Base-by-base conservation (phyloP, 768 basidiomycete genomes). In the Sutorius australiensis region DNA sequence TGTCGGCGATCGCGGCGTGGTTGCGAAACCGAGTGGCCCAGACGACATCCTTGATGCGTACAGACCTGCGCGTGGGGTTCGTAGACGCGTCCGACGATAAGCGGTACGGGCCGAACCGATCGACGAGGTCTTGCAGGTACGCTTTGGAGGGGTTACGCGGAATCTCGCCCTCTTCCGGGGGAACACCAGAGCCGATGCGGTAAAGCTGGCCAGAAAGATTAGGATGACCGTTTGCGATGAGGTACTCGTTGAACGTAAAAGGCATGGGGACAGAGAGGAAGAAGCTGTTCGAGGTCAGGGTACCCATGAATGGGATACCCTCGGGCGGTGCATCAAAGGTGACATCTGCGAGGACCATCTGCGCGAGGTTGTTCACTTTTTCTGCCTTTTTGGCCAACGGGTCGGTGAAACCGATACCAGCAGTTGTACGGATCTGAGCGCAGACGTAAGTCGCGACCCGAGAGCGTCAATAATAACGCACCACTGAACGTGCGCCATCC, bases 1-100 rank as follows among this genome's bases (percentile, higher is more conserved):
- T 63, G 36, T 75, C 75, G 5, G 78, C 78, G 49, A 76, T 67
- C 37, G 77, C 73, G 30, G 72, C 72, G 52, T 69, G 73, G 33
- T 72, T 77, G 39, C 73, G 70, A 68, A 77, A 81, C 36, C 76
- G 70, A 11, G 76, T 73, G n/a, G 77, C 67, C 77, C 76, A 79
- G 38, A 78, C 36, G 2, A 70, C 61, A 6, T 76, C 61, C 31
- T 66, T 66, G 50, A 80, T 73, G 34, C 56, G 51, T 0, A 72
- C 54, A 14, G 69, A 67, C 33, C 54, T 65, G 12, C 68, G 5
- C n/a, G 28, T 60, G 17, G 58, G 59, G 52, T 74, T 74, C 11
- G 70, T 53, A 19, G 71, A 63, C 1, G 72, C 61, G 36, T 73
- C 67, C 3, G 72, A 71, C n/a, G 70, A 67, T 8, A 76, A 54